Evolutionary conservation across 1,284 basidiomycete species (phyloP).

Genomic region (Rhodotorula sp.): DNA sequence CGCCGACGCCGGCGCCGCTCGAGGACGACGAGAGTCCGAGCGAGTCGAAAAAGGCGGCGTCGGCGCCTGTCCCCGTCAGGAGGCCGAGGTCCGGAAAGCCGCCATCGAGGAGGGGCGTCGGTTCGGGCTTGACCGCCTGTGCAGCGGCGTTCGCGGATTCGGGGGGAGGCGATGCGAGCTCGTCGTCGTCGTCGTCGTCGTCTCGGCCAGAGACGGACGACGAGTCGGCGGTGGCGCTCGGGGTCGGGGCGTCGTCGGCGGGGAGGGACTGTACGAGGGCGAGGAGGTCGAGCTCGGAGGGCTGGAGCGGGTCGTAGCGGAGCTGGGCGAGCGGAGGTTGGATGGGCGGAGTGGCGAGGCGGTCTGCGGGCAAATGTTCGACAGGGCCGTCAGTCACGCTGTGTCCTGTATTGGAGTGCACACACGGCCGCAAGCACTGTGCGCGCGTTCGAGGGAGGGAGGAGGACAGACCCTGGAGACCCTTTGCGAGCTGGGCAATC

Average conservation of each 20-base stretch:
- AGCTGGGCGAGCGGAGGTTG: conserved; percentile 29
- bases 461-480: conserved; percentile 25
- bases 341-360: conserved; percentile 3
- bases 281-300: conserved; percentile 25
- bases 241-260: conserved; percentile 7
- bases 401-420: too few relatives aligned
- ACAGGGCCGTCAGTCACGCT: not conserved
- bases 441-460: not conserved
- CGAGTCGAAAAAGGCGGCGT: conserved; percentile 25
- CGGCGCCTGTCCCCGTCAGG: not conserved
- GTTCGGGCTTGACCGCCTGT: not conserved
- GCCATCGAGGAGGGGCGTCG: not conserved
- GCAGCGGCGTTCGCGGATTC: not conserved
- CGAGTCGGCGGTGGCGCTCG: conserved; percentile 4
- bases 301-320: conserved; percentile 27
- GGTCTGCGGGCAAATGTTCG: conserved; percentile 16
- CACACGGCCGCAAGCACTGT: not conserved
- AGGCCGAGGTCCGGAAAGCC: conserved; percentile 9
- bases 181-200: conserved; percentile 13
- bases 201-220: not conserved
- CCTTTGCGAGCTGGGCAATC: conserved; percentile 24
- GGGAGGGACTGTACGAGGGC: conserved; percentile 15
- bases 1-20: not conserved
- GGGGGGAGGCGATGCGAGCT: conserved; percentile 18
- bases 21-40: conserved; percentile 10